A percentile compares a stretch with the other conserved stretches of the same genome.
These are phyloP conservation scores for Xerocomellus intermedius DNA, from an alignment of 768 basidiomycete genomes.

Conservation along the genomic window DNA sequence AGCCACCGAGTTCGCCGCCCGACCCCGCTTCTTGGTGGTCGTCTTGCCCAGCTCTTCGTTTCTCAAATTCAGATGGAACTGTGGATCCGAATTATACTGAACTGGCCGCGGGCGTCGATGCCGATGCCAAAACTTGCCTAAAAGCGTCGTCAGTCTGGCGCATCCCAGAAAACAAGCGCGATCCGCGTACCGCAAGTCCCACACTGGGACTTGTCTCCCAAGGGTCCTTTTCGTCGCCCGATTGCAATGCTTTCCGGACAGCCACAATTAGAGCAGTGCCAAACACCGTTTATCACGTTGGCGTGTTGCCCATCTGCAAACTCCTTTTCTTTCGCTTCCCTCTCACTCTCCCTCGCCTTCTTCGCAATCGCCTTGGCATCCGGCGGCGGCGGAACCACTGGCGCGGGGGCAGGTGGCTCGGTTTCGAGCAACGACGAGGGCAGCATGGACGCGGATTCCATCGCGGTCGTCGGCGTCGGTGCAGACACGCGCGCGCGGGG, in stretches of 20 bases:
- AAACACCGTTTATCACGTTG: slow-evolving; percentile 79
- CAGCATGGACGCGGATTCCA: slow-evolving; percentile 53
- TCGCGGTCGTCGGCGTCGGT: slow-evolving; percentile 67
- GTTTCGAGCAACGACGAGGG: slow-evolving; percentile 57
- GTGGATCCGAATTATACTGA: slow-evolving; percentile 73
- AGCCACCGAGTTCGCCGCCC: slow-evolving; percentile 23
- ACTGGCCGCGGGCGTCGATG: slow-evolving; percentile 80
- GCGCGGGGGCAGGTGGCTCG: slow-evolving; percentile 47
- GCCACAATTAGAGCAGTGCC: slow-evolving; percentile 96
- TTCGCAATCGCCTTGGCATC: slow-evolving; percentile 56
- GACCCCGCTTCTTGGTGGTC: slow-evolving; percentile 50
- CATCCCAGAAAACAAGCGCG: slow-evolving; percentile 1
- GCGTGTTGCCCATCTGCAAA: slow-evolving; percentile 81
- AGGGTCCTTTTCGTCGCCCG: slow-evolving; percentile 83
- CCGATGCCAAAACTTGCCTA: slow-evolving; percentile 89
- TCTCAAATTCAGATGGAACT: slow-evolving; percentile 59
- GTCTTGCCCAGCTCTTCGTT: slow-evolving; percentile 59
- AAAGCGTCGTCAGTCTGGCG: slow-evolving; percentile 3
- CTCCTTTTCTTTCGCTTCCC: slow-evolving; percentile 82
- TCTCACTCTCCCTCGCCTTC: slow-evolving; percentile 69
- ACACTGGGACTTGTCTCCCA: slow-evolving; percentile 89
- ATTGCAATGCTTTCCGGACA: slow-evolving; percentile 85
- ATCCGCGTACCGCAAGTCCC: slow-evolving; percentile 78
- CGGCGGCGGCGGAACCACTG: slow-evolving; percentile 32
- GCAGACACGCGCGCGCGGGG: slow-evolving; percentile 59